Base-by-base conservation (phyloP, 2,329 filamentous ascomycete genomes). In the Colletotrichum aenigma region DNA sequence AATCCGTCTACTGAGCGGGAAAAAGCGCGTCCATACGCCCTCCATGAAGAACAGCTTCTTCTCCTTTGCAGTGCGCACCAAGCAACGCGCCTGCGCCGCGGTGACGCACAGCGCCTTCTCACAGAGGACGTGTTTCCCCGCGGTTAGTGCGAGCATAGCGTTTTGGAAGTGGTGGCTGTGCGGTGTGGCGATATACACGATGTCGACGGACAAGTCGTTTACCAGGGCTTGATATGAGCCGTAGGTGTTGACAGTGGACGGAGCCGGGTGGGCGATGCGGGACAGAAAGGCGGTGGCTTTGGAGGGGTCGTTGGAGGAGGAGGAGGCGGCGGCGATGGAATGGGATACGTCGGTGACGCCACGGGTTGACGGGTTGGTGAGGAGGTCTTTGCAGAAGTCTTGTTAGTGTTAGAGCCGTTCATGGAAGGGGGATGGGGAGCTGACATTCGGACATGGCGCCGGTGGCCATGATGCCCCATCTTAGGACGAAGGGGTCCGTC, bases 111-210 rank as follows among this genome's bases (percentile, higher is more conserved):
- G 93, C 0, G 95, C 92, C 88, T 98, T 98, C 85, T 98, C 96
- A 84, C 95, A 98, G 28, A 98, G 90, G 26, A 98, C 95, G 80
- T 96, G 90, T 88, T 98, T 98, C 80, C 94, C 94, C 4, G 94
- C 94, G 78, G 94, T 91, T 38, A 98, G 88, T 43, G 93, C 94
- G 16, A 97, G 90, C 91, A 96, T 95, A 76, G 92, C 91, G 85
- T 98, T 96, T 84, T 97, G 95, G 87, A 96, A 98, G 87, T 98
- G 96, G 84, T 98, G 96, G 79, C 94, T 96, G 86, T 98, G 96
- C 18, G 96, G 96, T 4, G 96, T 98, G 24, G 95, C 95, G 71
- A 98, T 91, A 84, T 98, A 98, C 85, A 98, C 86, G 79, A 97
- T 94, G 83, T 98, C 94, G 78, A 98, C 91, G 80, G 95, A 90